Base-by-base conservation (phyloP, 768 basidiomycete genomes). In the Collybia sp. region DNA sequence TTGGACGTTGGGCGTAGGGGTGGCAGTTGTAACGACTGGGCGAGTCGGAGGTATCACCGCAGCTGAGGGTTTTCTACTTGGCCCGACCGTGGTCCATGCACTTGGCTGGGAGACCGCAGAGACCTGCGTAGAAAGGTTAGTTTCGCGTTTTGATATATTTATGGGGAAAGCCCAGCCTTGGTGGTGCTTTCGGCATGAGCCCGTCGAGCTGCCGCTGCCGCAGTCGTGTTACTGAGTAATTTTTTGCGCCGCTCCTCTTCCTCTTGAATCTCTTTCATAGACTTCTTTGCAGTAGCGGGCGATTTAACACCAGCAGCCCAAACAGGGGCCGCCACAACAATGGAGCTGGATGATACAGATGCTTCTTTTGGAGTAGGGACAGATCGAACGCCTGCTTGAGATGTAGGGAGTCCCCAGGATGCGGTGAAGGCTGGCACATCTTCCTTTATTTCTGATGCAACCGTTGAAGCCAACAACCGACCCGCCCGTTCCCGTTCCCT, bases 191-290 rank as follows among this genome's bases (percentile, higher is more conserved):
- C 91, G 3, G 88, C 89, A 57, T 94, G 88, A 3, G 75, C 85
- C 43, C 89, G 74, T 59, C 85, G 79, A 6, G 78, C 71, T 33
- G 76, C 75, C 16, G 76, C 67, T 8, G 75, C 75, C 44, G 71
- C 70, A 44, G 73, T 80, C 52, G 88, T 82, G 62, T 83, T 85
- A 6, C 69, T 65, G 1, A 72, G 72, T 20, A 67, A 55, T 64
- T 83, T 88, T 73, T 92, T 93, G 51, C 86, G 77, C 52, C 71
- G 79, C 65, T 95, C 92, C 59, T 99, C 96, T 57, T 99, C 96
- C 65, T 98, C 95, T 59, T 95, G 91, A 34, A 99, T 99, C 70
- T 99, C 93, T 71, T 95, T 97, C 85, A 99, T 85, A 1, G 90
- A 89, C 75, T 93, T 96, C 73, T 92, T 94, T 25, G 25, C 25